phyloP scores from a whole-genome alignment of 176 grass and related monocot species.

The Poa annua region DNA sequence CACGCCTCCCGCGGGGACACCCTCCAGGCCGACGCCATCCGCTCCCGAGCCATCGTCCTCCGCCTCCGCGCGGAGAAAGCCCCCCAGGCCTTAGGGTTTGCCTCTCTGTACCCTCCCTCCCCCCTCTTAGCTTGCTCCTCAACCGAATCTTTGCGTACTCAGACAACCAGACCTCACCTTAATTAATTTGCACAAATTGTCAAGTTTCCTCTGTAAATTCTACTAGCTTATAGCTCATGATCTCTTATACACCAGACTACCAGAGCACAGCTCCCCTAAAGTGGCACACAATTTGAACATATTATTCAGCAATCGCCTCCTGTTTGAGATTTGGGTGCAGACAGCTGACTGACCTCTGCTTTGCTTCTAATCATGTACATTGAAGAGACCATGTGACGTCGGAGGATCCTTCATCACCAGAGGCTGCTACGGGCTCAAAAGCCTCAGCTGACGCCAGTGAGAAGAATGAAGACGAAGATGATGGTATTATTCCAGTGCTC shows the following conservation, averaged over 20 bases:
- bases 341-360: neutral
- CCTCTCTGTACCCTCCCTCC: neutral
- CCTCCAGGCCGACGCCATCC: constrained; percentile 71
- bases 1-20: constrained; percentile 67
- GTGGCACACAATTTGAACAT: neutral
- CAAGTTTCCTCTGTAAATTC: neutral
- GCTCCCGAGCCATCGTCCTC: constrained; percentile 64
- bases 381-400: constrained; percentile 36
- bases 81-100: constrained; percentile 50
- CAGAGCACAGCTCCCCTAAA: neutral
- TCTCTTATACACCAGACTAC: neutral
- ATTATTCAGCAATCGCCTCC: neutral
- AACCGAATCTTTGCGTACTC: constrained; percentile 1
- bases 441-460: constrained; percentile 15
- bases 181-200: neutral
- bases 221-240: neutral
- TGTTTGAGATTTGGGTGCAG: neutral
- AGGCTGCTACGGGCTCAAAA: constrained; percentile 36
- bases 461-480: constrained; percentile 51
- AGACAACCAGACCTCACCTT: neutral
- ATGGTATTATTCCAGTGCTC: constrained; percentile 49
- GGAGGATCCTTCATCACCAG: constrained; percentile 43
- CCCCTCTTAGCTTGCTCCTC: neutral
- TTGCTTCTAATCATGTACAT: constrained; percentile 30
- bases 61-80: constrained; percentile 42